phyloP scores from a whole-genome alignment of 2,329 filamentous ascomycete genomes.

The Colletotrichum paranaense region DNA sequence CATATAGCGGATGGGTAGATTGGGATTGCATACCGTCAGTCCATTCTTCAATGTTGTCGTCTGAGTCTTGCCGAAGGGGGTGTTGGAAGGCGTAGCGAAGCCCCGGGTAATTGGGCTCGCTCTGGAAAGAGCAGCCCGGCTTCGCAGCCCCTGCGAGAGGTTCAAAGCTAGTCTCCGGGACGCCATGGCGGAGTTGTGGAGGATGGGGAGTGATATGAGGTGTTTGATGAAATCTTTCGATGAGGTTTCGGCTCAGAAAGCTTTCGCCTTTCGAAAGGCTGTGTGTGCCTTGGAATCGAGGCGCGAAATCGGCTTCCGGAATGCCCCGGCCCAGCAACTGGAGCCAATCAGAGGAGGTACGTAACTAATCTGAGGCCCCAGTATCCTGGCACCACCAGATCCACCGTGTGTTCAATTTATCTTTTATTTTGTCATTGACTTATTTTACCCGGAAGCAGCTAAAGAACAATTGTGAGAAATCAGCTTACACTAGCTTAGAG shows the following conservation, averaged over 20 bases:
- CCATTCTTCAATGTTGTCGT: conserved; percentile 97
- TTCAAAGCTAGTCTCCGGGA: conserved; percentile 97
- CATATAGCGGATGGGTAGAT: conserved; percentile 14
- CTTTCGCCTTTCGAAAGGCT: conserved; percentile 56
- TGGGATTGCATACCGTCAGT: conserved; percentile 79
- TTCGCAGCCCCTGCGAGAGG: conserved; percentile 90
- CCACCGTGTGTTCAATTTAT: neutral
- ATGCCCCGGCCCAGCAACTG: conserved; percentile 41
- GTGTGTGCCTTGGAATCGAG: conserved; percentile 54
- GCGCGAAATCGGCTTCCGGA: conserved; percentile 52
- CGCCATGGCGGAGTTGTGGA: conserved; percentile 79
- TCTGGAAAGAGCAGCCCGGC: conserved; percentile 84
- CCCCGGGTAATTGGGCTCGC: conserved; percentile 83
- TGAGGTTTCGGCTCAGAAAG: conserved; percentile 49
- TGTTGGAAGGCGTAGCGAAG: conserved; percentile 85
- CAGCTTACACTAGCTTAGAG: neutral
- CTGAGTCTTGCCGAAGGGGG: conserved; percentile 83
- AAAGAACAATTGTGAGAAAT: neutral
- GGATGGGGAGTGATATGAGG: conserved; percentile 63
- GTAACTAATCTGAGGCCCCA: conserved; percentile 22
- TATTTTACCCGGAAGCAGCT: neutral
- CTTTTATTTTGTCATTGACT: conserved; percentile 3
- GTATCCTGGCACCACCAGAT: conserved; percentile 4
- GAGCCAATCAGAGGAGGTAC: conserved; percentile 47
- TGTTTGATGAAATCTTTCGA: conserved; percentile 66